These are phyloP conservation scores for Pichia sp. DNA, from an alignment of 1,139 yeast genomes.

Conservation along the genomic window DNA sequence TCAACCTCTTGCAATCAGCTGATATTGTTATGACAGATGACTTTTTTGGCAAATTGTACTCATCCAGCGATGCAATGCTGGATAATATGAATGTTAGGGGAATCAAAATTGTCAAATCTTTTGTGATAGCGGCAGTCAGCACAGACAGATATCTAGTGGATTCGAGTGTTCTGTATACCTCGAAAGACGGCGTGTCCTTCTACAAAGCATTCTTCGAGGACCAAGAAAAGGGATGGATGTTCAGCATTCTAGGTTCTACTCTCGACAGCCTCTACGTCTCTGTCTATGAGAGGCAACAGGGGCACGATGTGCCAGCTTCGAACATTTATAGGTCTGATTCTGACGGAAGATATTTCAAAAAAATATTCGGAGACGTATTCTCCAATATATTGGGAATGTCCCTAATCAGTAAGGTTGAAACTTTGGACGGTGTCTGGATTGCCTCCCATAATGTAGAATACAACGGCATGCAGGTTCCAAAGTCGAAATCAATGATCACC, in stretches of 20 bases:
- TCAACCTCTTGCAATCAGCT: constrained; percentile 42
- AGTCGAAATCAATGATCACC: constrained; percentile 39
- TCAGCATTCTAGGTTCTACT: constrained; percentile 53
- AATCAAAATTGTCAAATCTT: constrained; percentile 46
- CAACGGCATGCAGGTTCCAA: constrained; percentile 17
- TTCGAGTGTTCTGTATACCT: constrained; percentile 49
- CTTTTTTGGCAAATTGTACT: constrained; percentile 39
- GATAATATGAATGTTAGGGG: constrained; percentile 39
- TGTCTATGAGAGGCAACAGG: constrained; percentile 37
- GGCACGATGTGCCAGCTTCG: constrained; percentile 28
- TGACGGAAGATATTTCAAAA: constrained; percentile 53
- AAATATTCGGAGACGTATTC: constrained; percentile 42
- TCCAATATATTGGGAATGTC: constrained; percentile 38
- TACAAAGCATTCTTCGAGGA: constrained; percentile 47
- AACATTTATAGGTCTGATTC: constrained; percentile 61
- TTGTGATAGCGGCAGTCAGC: constrained; percentile 48
- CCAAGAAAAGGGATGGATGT: constrained; percentile 38
- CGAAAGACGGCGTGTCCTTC: constrained; percentile 55
- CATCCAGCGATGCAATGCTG: background rate
- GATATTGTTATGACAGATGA: constrained; percentile 47
- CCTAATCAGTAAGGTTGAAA: constrained; percentile 48
- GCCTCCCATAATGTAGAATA: constrained; percentile 31
- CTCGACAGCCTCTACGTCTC: constrained; percentile 52
- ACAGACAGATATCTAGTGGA: constrained; percentile 42
- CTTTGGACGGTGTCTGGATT: constrained; percentile 70